Base-by-base conservation (phyloP, 225 moss, liverwort and hornwort genomes). In the Thuidium tamariscinum region DNA sequence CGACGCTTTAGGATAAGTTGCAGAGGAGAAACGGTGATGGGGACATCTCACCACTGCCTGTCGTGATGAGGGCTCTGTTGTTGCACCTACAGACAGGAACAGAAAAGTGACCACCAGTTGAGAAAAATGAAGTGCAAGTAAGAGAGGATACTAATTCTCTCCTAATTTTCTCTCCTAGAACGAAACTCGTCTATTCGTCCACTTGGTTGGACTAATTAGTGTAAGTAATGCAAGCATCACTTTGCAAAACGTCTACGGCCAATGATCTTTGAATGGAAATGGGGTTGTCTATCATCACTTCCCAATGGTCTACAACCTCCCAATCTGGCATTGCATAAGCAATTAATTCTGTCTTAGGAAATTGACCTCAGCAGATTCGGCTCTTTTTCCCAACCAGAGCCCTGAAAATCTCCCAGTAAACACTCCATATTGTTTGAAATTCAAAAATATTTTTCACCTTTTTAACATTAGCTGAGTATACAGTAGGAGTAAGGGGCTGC, bases 1-100 rank as follows among this genome's bases (percentile, higher is more conserved):
- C 39, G 69, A 79, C 17, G 27, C 32, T 36, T 44, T 30, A 41
- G 32, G 32, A 57, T 21, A 49, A 63, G 62, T 7, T 75, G 51
- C 39, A 67, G 85, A 77, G 56, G 29, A 88, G 61, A 69, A 54
- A 52, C 63, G 14, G 88, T 30, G 79, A 72, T 61, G 16, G 56
- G 54, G 73, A 65, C 74, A 42, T 73, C 85, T 89, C 68, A 89
- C 89, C 67, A n/a, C n/a, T 76, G 89, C 76, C 34, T 82, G 76
- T 54, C 19, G 74, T 60, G 85, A 77, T 61, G 41, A 60, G 60
- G 85, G 59, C 49, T 81, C 76, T 77, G 75, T 22, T 60, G 81
- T 59, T 77, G 85, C 82, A 82, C 85, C 85, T 89, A n/a, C 82
- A 17, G 39, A 67, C 48, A 85, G 48, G 55, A 71, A 79, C 69